These are phyloP conservation scores for Ascocoryne sarcoides DNA, from an alignment of 2,329 filamentous ascomycete species.

Conservation along the genomic window DNA sequence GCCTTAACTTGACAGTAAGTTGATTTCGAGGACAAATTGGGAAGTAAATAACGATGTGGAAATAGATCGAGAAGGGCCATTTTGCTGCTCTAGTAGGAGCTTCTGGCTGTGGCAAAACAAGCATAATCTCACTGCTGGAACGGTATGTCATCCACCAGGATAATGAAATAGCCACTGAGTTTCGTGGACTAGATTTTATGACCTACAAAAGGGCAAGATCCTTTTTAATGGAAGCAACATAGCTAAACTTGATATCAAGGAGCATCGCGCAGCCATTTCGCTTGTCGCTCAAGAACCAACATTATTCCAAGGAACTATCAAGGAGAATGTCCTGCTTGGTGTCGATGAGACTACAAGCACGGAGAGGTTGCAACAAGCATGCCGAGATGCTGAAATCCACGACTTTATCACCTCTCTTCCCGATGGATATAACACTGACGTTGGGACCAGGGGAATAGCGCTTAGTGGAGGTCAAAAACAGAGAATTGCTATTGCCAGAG, in stretches of 20 bases:
- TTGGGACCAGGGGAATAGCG: slow-evolving; percentile 76
- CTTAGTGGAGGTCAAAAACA: slow-evolving; percentile 88
- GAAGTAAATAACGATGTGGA: slow-evolving; percentile 6
- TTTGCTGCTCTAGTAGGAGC: slow-evolving; percentile 64
- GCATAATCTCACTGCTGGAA: slow-evolving; percentile 56
- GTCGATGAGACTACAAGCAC: slow-evolving; percentile 46
- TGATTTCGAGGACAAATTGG: not conserved
- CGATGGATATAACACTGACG: slow-evolving; percentile 71
- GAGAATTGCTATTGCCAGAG: slow-evolving; percentile 48
- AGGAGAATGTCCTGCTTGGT: slow-evolving; percentile 62
- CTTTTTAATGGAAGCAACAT: slow-evolving; percentile 56
- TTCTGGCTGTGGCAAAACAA: slow-evolving; percentile 60
- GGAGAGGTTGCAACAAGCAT: slow-evolving; percentile 58
- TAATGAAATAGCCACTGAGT: not conserved
- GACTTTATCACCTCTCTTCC: slow-evolving; percentile 79
- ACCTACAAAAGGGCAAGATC: slow-evolving; percentile 54
- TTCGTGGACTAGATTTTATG: slow-evolving; percentile 53
- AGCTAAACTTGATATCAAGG: slow-evolving; percentile 45
- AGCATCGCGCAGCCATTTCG: slow-evolving; percentile 56
- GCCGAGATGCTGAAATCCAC: slow-evolving; percentile 82
- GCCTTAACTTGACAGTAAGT: slow-evolving; percentile 46
- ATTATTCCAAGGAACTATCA: slow-evolving; percentile 52
- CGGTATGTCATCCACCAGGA: slow-evolving; percentile 26
- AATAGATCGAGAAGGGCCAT: slow-evolving; percentile 47
- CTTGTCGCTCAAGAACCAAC: slow-evolving; percentile 69